A percentile compares a stretch with the other conserved stretches of the same genome.
phyloP scores from a whole-genome alignment of 2,329 filamentous ascomycete genomes.

The Diaporthe destruens region DNA sequence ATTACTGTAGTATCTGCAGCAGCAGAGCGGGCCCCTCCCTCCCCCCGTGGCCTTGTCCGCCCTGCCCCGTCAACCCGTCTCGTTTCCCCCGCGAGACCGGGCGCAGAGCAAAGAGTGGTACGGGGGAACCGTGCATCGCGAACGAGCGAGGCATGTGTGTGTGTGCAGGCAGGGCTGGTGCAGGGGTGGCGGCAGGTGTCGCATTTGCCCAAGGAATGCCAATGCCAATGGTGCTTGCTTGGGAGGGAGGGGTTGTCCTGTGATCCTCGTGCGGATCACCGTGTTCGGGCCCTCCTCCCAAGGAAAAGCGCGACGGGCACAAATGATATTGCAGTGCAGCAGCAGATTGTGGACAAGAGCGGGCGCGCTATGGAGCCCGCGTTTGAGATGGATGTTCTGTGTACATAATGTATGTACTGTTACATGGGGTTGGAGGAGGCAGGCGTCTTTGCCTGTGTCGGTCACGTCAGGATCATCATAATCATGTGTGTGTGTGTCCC shows the following conservation, averaged over 20 bases:
- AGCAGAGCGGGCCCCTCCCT: neutral
- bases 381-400: slow-evolving; percentile 10
- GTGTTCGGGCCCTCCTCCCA: neutral
- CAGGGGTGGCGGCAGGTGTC: slow-evolving; percentile 9
- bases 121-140: slow-evolving; percentile 17
- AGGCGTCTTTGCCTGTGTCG: neutral
- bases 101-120: neutral
- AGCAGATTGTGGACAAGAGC: slow-evolving; percentile 22
- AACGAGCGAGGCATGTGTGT: slow-evolving; percentile 13
- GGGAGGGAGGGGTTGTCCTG: neutral
- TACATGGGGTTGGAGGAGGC: neutral
- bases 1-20: neutral
- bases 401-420: too few species aligned
- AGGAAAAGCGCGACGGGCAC: slow-evolving; percentile 1
- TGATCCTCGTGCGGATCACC: slow-evolving; percentile 25
- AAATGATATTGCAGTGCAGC: slow-evolving; percentile 20
- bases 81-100: slow-evolving; percentile 26
- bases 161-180: too few species aligned
- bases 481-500: neutral
- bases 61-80: neutral
- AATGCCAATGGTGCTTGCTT: slow-evolving; percentile 10
- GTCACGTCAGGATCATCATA: slow-evolving; percentile 16
- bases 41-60: neutral
- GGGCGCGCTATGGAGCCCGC: slow-evolving; percentile 14
- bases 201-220: slow-evolving; percentile 1